Conservation (phyloP, 345 rosid species). For the Geranium brycei region DNA sequence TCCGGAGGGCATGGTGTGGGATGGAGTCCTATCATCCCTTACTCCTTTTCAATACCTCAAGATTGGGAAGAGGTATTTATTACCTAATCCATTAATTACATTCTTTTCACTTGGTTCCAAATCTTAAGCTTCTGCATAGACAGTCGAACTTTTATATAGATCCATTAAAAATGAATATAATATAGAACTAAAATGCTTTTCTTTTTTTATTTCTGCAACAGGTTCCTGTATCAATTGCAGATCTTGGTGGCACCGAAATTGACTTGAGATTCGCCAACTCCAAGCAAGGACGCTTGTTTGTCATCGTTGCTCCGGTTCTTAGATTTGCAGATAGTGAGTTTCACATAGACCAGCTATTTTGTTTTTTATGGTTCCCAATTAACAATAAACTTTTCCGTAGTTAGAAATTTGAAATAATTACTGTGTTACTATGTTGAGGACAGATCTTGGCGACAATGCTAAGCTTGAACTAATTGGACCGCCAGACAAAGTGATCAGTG, state of each 20-base stretch:
- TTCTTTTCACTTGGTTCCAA: too few species aligned
- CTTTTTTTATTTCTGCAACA: slow-evolving; percentile 12
- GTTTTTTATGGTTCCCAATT: neutral
- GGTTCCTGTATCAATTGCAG: slow-evolving; percentile 96
- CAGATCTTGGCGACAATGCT: slow-evolving; percentile 57
- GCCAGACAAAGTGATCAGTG: slow-evolving; percentile 78
- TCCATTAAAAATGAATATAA: too few species aligned
- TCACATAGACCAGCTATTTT: neutral
- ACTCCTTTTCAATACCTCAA: slow-evolving; percentile 53
- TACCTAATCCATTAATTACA: too few species aligned
- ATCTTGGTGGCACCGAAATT: slow-evolving; percentile 93
- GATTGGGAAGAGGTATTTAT: slow-evolving; percentile 71
- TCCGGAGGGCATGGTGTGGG: slow-evolving; percentile 98
- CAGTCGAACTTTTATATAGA: too few species aligned
- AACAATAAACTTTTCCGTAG: too few species aligned
- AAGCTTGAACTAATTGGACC: slow-evolving; percentile 74
- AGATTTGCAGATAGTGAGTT: slow-evolving; percentile 80
- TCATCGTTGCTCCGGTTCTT: slow-evolving; percentile 88
- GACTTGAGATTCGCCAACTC: slow-evolving; percentile 76
- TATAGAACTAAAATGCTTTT: too few species aligned
- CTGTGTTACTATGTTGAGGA: too few species aligned
- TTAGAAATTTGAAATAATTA: too few species aligned
- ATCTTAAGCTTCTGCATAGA: too few species aligned
- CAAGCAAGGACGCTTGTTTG: slow-evolving; percentile 71
- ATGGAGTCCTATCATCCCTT: slow-evolving; percentile 95